A percentile compares a stretch with the other conserved stretches of the same genome.
Evolutionary conservation across 192 early-diverging fungal genomes (phyloP).

Genomic region (Jimgerdemannia lactiflua): DNA sequence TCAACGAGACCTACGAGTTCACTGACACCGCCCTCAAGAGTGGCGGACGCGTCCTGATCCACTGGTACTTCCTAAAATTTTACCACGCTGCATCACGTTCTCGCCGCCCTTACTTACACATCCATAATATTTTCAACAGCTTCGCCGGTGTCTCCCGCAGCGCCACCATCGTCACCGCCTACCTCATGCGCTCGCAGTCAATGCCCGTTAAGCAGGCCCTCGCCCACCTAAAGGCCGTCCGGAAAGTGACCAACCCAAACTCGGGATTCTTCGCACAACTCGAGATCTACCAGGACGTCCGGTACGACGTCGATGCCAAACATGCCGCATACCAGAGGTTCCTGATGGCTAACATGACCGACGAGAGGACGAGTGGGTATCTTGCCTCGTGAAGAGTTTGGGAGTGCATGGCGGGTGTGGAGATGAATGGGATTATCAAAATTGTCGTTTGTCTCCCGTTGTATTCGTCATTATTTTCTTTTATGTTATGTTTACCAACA

Average conservation of each 20-base stretch:
- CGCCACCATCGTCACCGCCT: constrained; percentile 58
- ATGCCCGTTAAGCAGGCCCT: constrained; percentile 22
- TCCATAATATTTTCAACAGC: background rate
- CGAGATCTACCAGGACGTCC: constrained; percentile 31
- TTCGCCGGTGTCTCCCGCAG: constrained; percentile 61
- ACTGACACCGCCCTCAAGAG: constrained; percentile 42
- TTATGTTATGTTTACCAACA: too few species aligned
- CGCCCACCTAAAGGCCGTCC: constrained; percentile 21
- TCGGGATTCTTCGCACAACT: constrained; percentile 30
- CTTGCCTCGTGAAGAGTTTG: background rate
- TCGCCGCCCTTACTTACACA: background rate
- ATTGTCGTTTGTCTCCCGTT: background rate
- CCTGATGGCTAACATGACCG: constrained; percentile 58
- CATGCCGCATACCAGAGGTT: constrained; percentile 64
- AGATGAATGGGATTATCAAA: background rate
- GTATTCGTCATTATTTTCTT: too few species aligned
- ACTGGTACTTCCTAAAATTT: constrained; percentile 32
- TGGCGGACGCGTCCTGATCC: constrained; percentile 60
- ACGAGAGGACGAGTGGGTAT: constrained; percentile 44
- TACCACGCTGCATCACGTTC: background rate
- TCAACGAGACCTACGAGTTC: constrained; percentile 59
- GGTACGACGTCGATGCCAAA: constrained; percentile 50
- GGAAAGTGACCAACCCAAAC: constrained; percentile 30
- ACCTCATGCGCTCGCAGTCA: constrained; percentile 41
- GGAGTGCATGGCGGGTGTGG: constrained; percentile 5